Evolutionary conservation across 2,329 filamentous ascomycete genomes (phyloP), one percentile per base, ranked within the genome.

Genomic region (Epichloe scottii): DNA sequence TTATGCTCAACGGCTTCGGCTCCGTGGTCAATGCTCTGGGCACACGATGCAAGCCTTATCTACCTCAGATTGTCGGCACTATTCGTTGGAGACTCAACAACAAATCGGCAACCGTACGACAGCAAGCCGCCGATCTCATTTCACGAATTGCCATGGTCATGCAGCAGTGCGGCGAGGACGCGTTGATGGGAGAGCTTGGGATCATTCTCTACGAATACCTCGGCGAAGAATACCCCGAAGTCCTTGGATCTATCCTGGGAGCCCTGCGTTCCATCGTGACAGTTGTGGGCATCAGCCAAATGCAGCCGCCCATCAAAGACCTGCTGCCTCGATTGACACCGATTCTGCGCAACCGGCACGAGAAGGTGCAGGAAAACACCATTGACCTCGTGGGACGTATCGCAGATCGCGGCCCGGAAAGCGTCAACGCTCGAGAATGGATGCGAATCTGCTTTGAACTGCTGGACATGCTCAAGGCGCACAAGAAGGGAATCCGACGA

Each of bases 361-460:
- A 98, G 65, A 98, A 98, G 70, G 94, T 98, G 42, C 93, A 98
- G 67, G 93, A 98, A 63, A 98, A 98, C 69, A 97, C 93, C 0
- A 97, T 98, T 60, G 93, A 98, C 66, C 78, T 98, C 2, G 93
- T 98, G 19, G 93, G 93, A 51, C 91, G 93, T 75, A 97, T 98
- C 60, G 93, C 94, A 15, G 93, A 98, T 69, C 87, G 93, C 58
- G 94, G 93, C 1, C 90, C 93, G 1, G 93, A 98, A 68, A 91
- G 87, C 56, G 93, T 98, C 65, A 95, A 95, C 64, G 90, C 93
- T 14, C 82, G 93, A 62, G 93, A 98, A 70, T 98, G 93, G 93
- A 98, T 98, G 94, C 84, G 93, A 66, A 98, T 98, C 66, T 98
- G 93, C 72, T 98, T 98, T 68, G 93, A 98, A 72, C 76, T 98